phyloP scores from a whole-genome alignment of 2,329 filamentous ascomycete species.

The Piedraia hortae region DNA sequence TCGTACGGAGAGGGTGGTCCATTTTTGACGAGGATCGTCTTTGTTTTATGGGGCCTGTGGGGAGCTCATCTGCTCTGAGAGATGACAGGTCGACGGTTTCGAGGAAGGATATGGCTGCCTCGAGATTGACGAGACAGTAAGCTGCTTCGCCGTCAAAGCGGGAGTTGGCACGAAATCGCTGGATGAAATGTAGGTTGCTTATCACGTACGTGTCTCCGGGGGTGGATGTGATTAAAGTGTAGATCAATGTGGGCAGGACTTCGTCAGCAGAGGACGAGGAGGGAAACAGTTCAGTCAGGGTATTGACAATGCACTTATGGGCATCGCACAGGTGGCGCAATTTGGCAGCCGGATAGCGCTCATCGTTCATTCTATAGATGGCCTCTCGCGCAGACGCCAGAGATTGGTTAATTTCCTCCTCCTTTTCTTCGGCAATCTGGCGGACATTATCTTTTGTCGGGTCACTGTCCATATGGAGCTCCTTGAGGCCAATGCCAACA shows the following conservation, averaged over 20 bases:
- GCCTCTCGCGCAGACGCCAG: conserved; percentile 40
- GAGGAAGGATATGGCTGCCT: conserved; percentile 79
- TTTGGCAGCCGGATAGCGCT: conserved; percentile 72
- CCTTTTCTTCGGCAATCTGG: conserved; percentile 18
- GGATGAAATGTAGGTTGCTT: conserved; percentile 86
- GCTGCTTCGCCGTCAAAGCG: conserved; percentile 84
- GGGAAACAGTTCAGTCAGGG: conserved; percentile 35
- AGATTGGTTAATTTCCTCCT: conserved; percentile 41
- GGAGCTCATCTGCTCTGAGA: conserved; percentile 48
- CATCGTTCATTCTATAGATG: conserved; percentile 57
- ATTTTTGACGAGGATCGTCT: no score
- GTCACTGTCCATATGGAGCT: conserved; percentile 53
- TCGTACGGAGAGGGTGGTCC: no score
- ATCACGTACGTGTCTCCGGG: conserved; percentile 68
- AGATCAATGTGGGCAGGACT: conserved; percentile 89
- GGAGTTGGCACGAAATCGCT: conserved; percentile 59
- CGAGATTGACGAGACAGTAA: conserved; percentile 86
- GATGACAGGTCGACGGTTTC: conserved; percentile 87
- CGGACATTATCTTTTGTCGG: conserved; percentile 26
- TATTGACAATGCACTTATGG: conserved; percentile 87
- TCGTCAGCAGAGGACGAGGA: conserved; percentile 80
- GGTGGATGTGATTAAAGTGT: conserved; percentile 72
- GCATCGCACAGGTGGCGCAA: conserved; percentile 64
- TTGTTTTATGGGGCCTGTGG: conserved; percentile 31
- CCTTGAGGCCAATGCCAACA: conserved; percentile 71